Base-by-base conservation (phyloP, 225 moss, liverwort and hornwort species). In the Takakia lepidozioides region DNA sequence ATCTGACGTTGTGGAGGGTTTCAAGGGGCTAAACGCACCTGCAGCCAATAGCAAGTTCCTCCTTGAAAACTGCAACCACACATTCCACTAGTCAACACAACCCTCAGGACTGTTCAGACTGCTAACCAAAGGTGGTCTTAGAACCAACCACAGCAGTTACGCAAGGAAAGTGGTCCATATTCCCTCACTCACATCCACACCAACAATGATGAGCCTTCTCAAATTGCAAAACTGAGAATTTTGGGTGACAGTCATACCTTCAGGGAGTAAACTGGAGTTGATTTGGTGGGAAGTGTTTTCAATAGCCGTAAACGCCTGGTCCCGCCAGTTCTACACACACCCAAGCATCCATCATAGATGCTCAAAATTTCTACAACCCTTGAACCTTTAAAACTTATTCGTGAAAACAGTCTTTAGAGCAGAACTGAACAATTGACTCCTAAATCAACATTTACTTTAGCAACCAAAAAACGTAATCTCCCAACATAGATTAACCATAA, bases 211-310 rank as follows among this genome's bases (percentile, higher is more conserved):
- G 3, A 8, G 25, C 14, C 25, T 10, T 26, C 39, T 41, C 22
- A 19, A 5, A 39, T 21, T 2, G 23, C 19, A 16, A 28, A 28
- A 25, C 10, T 49, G 19, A 9, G 20, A n/a, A 49, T 9, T 18
- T 32, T 32, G 32, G 7, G 32, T 32, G 11, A 11, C 11, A 11
- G n/a, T 30, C 10, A 21, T 48, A 81, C 81, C 72, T 71, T 80
- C 38, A 98, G 76, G 5, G 90, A 67, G 46, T 98, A 90, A 5
- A 98, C 95, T 16, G 95, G 95, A 17, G 95, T 98, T 38, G 90
- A 82, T 20, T 90, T 98, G 6, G 95, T 98, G 10, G 87, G 87
- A 29, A 98, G 70, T n/a, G 90, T 85, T 71, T 90, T 98, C 55
- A 98, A 23, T 22, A 90, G 82, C 52, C 95, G 80, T 27, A 98